A percentile compares a stretch with the other conserved stretches of the same genome.
Conservation (phyloP, 2,329 filamentous ascomycete genomes). For the Paecilomyces dactylethromorphus region DNA sequence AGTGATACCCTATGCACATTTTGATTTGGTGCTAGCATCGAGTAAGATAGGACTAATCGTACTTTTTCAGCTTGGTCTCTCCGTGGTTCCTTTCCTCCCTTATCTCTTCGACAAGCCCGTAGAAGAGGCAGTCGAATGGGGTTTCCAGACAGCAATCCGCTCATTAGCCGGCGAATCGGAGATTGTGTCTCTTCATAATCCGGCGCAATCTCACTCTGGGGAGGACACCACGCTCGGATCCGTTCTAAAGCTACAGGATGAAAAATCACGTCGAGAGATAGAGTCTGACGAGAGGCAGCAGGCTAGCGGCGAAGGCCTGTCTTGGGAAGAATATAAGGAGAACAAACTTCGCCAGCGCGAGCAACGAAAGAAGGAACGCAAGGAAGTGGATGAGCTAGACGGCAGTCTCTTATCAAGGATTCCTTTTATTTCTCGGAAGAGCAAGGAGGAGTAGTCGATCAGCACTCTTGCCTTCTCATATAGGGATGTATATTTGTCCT, state of each 20-base stretch:
- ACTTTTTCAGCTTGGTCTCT: constrained; percentile 50
- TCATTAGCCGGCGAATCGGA: constrained; percentile 67
- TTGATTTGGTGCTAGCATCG: neutral
- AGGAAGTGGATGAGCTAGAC: constrained; percentile 8
- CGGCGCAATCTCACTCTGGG: constrained; percentile 10
- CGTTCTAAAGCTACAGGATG: constrained; percentile 13
- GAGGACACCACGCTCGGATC: constrained; percentile 15
- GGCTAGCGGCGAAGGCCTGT: constrained; percentile 11
- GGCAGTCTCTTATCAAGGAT: neutral
- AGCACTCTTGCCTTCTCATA: neutral
- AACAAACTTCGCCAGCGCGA: constrained; percentile 21
- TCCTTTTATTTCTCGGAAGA: constrained; percentile 8
- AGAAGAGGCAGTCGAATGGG: constrained; percentile 66
- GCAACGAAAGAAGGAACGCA: constrained; percentile 17
- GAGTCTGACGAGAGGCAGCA: neutral
- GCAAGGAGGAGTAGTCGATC: constrained; percentile 8
- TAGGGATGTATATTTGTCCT: neutral
- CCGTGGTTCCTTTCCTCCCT: constrained; percentile 76
- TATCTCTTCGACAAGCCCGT: constrained; percentile 86
- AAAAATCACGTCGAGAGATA: constrained; percentile 7
- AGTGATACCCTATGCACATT: constrained; percentile 33
- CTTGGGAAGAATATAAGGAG: constrained; percentile 30
- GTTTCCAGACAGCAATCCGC: constrained; percentile 71
- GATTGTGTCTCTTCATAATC: constrained; percentile 41
- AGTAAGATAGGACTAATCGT: neutral